phyloP scores from a whole-genome alignment of 176 grass and related monocot genomes.

The Puccinellia tenuiflora region DNA sequence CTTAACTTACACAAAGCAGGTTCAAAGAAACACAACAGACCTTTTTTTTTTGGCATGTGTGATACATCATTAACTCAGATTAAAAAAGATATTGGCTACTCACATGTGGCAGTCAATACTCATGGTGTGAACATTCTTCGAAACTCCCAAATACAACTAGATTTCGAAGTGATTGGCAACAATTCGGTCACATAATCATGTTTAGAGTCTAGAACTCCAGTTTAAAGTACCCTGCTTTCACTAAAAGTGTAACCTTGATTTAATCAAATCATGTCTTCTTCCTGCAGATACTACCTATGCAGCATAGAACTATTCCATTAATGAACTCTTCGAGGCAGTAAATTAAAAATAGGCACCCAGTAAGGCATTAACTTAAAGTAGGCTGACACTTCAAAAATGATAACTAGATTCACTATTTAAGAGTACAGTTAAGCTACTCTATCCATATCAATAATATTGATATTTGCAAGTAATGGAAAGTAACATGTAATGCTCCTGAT shows the following conservation, averaged over 20 bases:
- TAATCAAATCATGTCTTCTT: neutral
- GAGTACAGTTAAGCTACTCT: neutral
- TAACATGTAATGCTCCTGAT: neutral
- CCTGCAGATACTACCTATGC: slow-evolving; percentile 2
- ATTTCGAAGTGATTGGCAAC: neutral
- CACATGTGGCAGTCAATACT: neutral
- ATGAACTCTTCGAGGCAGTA: neutral
- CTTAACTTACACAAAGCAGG: neutral
- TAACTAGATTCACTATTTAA: neutral
- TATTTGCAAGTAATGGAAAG: neutral
- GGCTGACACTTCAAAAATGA: neutral
- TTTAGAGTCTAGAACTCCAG: neutral
- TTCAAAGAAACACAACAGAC: neutral
- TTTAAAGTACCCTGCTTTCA: neutral
- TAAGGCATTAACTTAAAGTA: neutral
- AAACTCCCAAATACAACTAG: slow-evolving; percentile 1
- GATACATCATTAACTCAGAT: neutral
- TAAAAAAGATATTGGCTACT: neutral
- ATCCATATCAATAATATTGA: slow-evolving; percentile 1
- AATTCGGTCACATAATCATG: neutral
- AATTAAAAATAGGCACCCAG: neutral
- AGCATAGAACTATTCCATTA: neutral
- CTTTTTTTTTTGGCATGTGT: neutral
- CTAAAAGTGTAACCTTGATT: neutral
- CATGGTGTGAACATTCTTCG: neutral